Conservation (phyloP, 139 green algal species). For the Haematococcus lacustris region DNA sequence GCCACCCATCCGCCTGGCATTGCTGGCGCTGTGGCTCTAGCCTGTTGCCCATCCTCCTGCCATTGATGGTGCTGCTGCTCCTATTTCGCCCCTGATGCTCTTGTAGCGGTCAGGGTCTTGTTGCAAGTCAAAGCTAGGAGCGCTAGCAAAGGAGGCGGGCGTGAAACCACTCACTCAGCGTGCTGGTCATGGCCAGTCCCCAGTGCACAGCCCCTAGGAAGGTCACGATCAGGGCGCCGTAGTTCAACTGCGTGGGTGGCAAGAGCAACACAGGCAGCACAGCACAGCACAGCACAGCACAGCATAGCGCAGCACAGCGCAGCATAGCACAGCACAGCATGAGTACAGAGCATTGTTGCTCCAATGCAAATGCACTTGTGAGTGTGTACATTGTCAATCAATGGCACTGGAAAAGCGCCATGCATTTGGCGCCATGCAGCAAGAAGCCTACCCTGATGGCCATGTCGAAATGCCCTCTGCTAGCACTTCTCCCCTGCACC, state of each 20-base stretch:
- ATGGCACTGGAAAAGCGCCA: not conserved
- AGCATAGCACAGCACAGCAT: too few relatives aligned
- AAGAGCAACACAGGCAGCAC: not conserved
- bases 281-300: not conserved
- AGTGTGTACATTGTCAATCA: not conserved
- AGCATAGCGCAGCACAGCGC: not conserved
- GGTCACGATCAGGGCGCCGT: constrained; percentile 64
- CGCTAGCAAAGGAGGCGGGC: too few relatives aligned
- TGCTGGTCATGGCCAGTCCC: constrained; percentile 69
- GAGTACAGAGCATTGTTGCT: not conserved
- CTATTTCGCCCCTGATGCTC: not conserved
- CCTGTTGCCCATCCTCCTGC: not conserved
- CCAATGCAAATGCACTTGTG: not conserved
- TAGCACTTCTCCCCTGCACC: too few relatives aligned
- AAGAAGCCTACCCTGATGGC: too few relatives aligned
- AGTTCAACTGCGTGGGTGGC: constrained; percentile 3
- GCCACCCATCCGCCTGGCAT: not conserved
- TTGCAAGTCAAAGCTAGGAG: too few relatives aligned
- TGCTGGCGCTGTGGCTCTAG: not conserved
- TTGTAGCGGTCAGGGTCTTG: not conserved
- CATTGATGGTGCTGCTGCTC: not conserved
- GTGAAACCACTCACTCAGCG: constrained; percentile 13
- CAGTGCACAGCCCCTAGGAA: constrained; percentile 92
- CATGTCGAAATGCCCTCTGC: too few relatives aligned
- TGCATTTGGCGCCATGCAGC: not conserved